phyloP scores from a whole-genome alignment of 768 basidiomycete genomes.

The Pulveroboletus sp. region DNA sequence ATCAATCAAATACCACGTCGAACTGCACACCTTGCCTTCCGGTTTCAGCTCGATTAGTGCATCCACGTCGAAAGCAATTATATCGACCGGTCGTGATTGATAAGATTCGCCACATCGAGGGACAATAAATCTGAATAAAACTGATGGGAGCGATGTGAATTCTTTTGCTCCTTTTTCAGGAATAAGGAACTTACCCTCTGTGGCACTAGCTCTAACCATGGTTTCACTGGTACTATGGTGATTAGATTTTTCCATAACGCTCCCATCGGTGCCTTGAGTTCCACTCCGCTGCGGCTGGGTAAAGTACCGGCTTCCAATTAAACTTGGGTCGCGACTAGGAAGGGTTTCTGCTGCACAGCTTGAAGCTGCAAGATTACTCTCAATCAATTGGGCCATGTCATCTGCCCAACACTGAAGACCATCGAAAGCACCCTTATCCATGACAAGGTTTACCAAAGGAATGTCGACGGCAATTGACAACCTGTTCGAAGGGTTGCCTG shows the following conservation, averaged over 20 bases:
- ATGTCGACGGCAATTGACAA: slow-evolving; percentile 34
- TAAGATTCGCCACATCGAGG: slow-evolving; percentile 38
- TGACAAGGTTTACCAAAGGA: slow-evolving; percentile 56
- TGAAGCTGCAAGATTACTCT: slow-evolving; percentile 32
- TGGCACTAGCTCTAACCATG: slow-evolving; percentile 45
- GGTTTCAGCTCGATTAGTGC: slow-evolving; percentile 62
- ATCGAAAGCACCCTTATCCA: slow-evolving; percentile 67
- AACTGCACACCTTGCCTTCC: slow-evolving; percentile 56
- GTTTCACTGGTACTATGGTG: slow-evolving; percentile 34
- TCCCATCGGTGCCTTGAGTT: slow-evolving; percentile 43
- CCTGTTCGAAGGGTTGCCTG: slow-evolving; percentile 2
- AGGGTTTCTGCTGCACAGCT: slow-evolving; percentile 27
- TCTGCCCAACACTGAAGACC: slow-evolving; percentile 86
- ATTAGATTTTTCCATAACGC: slow-evolving; percentile 26
- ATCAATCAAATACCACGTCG: not conserved
- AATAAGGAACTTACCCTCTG: slow-evolving; percentile 34
- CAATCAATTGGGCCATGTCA: slow-evolving; percentile 71
- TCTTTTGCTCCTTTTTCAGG: not conserved
- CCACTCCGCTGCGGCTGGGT: slow-evolving; percentile 34
- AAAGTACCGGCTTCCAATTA: slow-evolving; percentile 81
- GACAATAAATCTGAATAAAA: slow-evolving; percentile 43
- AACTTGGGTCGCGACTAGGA: slow-evolving; percentile 51
- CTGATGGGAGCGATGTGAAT: slow-evolving; percentile 18
- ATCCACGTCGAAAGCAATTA: slow-evolving; percentile 59
- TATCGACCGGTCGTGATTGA: slow-evolving; percentile 45